Conservation (phyloP, 768 basidiomycete genomes). For the Calocybe cyanea region DNA sequence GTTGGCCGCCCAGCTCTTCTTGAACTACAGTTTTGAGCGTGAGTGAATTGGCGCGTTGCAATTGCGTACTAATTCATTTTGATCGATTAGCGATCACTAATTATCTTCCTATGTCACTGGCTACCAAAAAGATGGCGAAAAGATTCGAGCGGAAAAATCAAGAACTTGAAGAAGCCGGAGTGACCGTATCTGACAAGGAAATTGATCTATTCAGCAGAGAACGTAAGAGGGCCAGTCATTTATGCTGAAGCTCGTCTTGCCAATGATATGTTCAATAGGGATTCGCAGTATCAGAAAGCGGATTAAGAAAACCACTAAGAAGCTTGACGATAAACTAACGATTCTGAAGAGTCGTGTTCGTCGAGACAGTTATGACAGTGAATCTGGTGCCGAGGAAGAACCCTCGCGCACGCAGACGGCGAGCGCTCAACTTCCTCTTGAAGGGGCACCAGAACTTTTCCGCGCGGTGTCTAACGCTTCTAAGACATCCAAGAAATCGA, state of each 20-base stretch:
- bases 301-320: slow-evolving; percentile 16
- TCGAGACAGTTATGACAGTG: slow-evolving; percentile 14
- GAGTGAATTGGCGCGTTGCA: slow-evolving; percentile 12
- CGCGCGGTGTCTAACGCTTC: slow-evolving; percentile 7
- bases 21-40: slow-evolving; percentile 39
- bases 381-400: not conserved
- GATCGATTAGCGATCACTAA: slow-evolving; percentile 46
- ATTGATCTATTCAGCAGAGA: slow-evolving; percentile 34
- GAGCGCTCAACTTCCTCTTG: not conserved
- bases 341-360: slow-evolving; percentile 26
- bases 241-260: not conserved
- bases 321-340: slow-evolving; percentile 26
- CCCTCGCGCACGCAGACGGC: not conserved
- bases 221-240: slow-evolving; percentile 20
- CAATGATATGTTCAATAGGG: slow-evolving; percentile 18
- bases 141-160: slow-evolving; percentile 34
- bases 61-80: not conserved
- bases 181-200: slow-evolving; percentile 20
- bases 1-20: slow-evolving; percentile 35
- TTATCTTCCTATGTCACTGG: slow-evolving; percentile 60
- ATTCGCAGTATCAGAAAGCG: slow-evolving; percentile 31
- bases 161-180: slow-evolving; percentile 16
- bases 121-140: slow-evolving; percentile 50
- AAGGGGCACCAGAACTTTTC: slow-evolving; percentile 7
- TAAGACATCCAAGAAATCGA: slow-evolving; percentile 15